Percentiles rank a stretch among this genome's conserved stretches.
These are phyloP conservation scores for Periglandula ipomoeae DNA, from an alignment of 2,329 filamentous ascomycete species.

Conservation along the genomic window DNA sequence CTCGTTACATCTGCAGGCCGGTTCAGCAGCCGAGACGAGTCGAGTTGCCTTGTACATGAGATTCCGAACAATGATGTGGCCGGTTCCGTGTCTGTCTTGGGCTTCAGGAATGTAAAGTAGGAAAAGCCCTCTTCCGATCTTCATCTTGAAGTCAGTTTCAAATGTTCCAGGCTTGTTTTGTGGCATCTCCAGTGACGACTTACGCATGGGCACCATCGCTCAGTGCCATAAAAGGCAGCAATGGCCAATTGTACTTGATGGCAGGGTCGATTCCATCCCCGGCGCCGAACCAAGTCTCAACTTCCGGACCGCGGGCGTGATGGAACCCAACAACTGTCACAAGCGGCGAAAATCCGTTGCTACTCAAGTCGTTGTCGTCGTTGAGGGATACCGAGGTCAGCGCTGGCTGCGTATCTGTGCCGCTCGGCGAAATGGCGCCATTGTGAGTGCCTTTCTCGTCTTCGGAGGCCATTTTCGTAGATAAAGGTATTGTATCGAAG, in stretches of 20 bases:
- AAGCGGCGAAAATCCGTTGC: constrained; percentile 50
- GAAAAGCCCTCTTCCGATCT: constrained; percentile 93
- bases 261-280: constrained; percentile 70
- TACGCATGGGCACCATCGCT: constrained; percentile 93
- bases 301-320: constrained; percentile 81
- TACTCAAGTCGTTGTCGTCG: constrained; percentile 21
- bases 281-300: constrained; percentile 82
- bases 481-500: not conserved
- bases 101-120: constrained; percentile 83
- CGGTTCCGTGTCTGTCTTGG: constrained; percentile 42
- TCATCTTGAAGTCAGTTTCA: not conserved
- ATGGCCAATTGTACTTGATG: constrained; percentile 75
- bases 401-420: constrained; percentile 18
- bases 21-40: constrained; percentile 66
- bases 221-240: constrained; percentile 93
- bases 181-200: constrained; percentile 24
- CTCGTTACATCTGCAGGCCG: constrained; percentile 86
- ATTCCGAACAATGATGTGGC: constrained; percentile 90
- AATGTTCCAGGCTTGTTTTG: not conserved
- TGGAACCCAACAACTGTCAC: constrained; percentile 79
- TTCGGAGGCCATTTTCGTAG: constrained; percentile 1
- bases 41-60: constrained; percentile 86
- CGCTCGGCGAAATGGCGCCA: constrained; percentile 12
- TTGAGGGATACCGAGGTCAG: constrained; percentile 23
- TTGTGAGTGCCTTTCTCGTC: not conserved